Evolutionary conservation across 768 basidiomycete species (phyloP).

Genomic region (Pholiota molesta): DNA sequence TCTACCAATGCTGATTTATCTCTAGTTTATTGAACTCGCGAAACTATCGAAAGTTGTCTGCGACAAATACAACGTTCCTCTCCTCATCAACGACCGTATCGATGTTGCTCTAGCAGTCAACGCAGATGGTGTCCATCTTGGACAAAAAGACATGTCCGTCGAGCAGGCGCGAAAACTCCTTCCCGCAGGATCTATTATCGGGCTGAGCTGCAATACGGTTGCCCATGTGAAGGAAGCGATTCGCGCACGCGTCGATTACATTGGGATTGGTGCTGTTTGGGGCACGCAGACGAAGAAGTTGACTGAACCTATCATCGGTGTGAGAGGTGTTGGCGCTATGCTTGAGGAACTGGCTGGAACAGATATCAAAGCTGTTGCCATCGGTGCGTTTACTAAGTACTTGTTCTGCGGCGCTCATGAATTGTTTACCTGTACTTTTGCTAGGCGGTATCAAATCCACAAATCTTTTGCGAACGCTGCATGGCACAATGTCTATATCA

Average conservation of each 20-base stretch:
- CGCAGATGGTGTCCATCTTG: slow-evolving; percentile 84
- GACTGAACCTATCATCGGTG: slow-evolving; percentile 65
- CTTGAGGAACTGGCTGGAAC: slow-evolving; percentile 68
- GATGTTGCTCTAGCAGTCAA: slow-evolving; percentile 83
- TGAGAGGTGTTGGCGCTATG: slow-evolving; percentile 70
- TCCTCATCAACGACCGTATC: slow-evolving; percentile 87
- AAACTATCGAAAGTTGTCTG: slow-evolving; percentile 69
- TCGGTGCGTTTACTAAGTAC: slow-evolving; percentile 57
- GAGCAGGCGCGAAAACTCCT: slow-evolving; percentile 66
- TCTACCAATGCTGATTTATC: not conserved
- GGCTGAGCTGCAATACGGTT: slow-evolving; percentile 74
- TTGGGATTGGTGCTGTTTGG: slow-evolving; percentile 89
- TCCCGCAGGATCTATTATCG: slow-evolving; percentile 72
- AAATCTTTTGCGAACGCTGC: slow-evolving; percentile 76
- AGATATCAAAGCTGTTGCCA: slow-evolving; percentile 74
- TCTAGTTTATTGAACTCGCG: slow-evolving; percentile 80
- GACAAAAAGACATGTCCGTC: slow-evolving; percentile 85
- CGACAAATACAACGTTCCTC: slow-evolving; percentile 73
- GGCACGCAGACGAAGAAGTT: slow-evolving; percentile 79
- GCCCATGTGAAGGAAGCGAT: slow-evolving; percentile 68
- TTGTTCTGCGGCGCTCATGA: not conserved
- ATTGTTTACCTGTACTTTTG: not conserved
- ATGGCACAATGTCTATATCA: slow-evolving; percentile 64
- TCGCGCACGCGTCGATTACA: slow-evolving; percentile 73
- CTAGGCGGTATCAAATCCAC: slow-evolving; percentile 84